Base-by-base conservation (phyloP, 495 filamentous ascomycete species). In the Xylaria scruposa region DNA sequence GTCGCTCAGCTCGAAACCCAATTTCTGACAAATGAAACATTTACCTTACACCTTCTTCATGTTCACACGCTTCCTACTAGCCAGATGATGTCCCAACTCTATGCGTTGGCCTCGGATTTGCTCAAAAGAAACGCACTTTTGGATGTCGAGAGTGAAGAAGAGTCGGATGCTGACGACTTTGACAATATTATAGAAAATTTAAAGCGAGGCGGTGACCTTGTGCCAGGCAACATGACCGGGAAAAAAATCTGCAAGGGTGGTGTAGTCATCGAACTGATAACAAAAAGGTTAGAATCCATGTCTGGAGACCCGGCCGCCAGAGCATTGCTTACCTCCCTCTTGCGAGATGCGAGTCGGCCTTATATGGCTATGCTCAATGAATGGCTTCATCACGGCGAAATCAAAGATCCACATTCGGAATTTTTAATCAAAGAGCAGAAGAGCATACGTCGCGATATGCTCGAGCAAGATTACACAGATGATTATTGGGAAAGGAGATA, bases 401-500 rank as follows among this genome's bases (percentile, higher is more conserved):
- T 99, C 78, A 92, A 91, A 78, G 96, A 99, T 80, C 94, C 95
- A 2, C 97, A 98, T 79, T 89, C 88, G 15, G 96, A 99, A 78
- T 99, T 99, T 77, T 82, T 99, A 47, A 90, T 99, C 72, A 97
- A 94, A 73, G 96, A 99, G 79, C 94, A 97, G 78, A 95, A 95
- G 81, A 96, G 94, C 76, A 98, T 99, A 75, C 91, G 91, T 67
- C 88, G 96, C 24, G 97, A 98, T 76, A 88, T 92, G 75, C 83
- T 99, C 13, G 94, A 98, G 78, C 90, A 97, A 76, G 96, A 99
- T 81, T 99, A 98, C 75, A 98, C 95, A 0, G 96, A 99, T 77
- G 96, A 98, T 74, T 99, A 99, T 80, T 99, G 96, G 96, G 96
- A 98, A 77, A 94, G 97, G 80, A 87, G 96, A 68, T 99, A 99